These are phyloP conservation scores for Hypholoma fasciculare DNA, from an alignment of 768 basidiomycete genomes.

Conservation along the genomic window DNA sequence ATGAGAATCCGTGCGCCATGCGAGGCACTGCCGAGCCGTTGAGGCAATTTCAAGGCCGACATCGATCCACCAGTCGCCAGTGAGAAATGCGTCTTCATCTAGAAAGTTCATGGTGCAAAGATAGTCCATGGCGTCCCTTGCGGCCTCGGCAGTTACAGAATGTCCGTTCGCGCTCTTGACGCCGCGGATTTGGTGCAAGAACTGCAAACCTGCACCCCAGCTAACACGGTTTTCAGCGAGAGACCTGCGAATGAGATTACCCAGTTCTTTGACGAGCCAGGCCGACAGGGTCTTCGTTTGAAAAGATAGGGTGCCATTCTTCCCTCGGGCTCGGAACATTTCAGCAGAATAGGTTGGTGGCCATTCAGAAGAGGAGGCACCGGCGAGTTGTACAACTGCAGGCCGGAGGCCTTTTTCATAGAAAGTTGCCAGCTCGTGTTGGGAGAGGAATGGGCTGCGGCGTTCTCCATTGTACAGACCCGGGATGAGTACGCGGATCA, in stretches of 20 bases:
- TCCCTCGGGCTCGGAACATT: slow-evolving; percentile 18
- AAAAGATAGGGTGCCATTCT: slow-evolving; percentile 11
- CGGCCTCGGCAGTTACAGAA: background rate
- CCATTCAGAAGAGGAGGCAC: slow-evolving; percentile 18
- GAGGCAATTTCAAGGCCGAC: slow-evolving; percentile 27
- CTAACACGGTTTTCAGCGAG: background rate
- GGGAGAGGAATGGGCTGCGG: background rate
- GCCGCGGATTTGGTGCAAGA: slow-evolving; percentile 25
- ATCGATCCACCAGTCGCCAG: slow-evolving; percentile 27
- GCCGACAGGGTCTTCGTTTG: slow-evolving; percentile 13
- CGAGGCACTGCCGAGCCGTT: slow-evolving; percentile 16
- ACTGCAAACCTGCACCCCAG: slow-evolving; percentile 17
- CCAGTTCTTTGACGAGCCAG: slow-evolving; percentile 3
- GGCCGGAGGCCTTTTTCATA: slow-evolving; percentile 23
- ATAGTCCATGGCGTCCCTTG: background rate
- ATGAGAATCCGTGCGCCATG: slow-evolving; percentile 31
- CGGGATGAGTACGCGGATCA: slow-evolving; percentile 23
- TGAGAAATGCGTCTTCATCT: background rate
- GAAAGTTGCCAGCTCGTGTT: slow-evolving; percentile 9
- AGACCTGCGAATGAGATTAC: slow-evolving; percentile 3
- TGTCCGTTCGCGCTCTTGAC: slow-evolving; percentile 19
- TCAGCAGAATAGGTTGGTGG: slow-evolving; percentile 19
- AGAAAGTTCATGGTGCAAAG: background rate
- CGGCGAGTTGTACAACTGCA: slow-evolving; percentile 3
- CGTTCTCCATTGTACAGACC: slow-evolving; percentile 8